Base-by-base conservation (phyloP, 2,329 filamentous ascomycete species). In the Talaromyces marneffei region DNA sequence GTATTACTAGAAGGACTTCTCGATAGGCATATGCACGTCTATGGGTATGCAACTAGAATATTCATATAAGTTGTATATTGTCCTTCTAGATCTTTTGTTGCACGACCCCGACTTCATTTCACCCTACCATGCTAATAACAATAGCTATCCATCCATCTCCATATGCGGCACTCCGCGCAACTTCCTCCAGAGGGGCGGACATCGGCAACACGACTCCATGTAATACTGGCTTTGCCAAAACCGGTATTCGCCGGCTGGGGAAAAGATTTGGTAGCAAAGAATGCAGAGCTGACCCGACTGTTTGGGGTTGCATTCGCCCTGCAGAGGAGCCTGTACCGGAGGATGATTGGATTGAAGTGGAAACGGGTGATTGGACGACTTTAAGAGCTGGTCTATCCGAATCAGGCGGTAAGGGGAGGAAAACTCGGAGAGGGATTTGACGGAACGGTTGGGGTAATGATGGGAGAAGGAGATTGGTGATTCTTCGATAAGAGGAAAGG, bases 141-240 rank as follows among this genome's bases (percentile, higher is more conserved):
- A 97, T 76, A 74, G 91, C 91, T 27, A 96, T 75, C 88, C 92
- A 99, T 0, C 94, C 94, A 76, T 99, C 94, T 0, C 91, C 87
- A 79, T 97, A 97, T 1, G 91, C 86, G 3, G 90, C 89, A 69
- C 89, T 88, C 61, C 87, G 83, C 77, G 94, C 89, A 62, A 99
- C 74, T 52, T 97, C 93, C 70, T 91, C 89, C 18, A 99, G 75
- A 25, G 87, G 87, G 1, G 92, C 89, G 62, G 80, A 77, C 78
- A 97, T 89, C 0, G 94, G 93, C 62, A 96, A 84, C 0, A 86
- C 83, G 1, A 87, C 90, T 0, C 94, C 94, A 77, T 99, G 94
- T 68, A 97, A 76, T 6, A 97, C 83, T 1, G 90, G 89, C 62
- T 89, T 87, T 1, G 93, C 94, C 54, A 96, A 82, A 10, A 97